Conservation (phyloP, 1,284 basidiomycete species). For the Thelephora terrestris region DNA sequence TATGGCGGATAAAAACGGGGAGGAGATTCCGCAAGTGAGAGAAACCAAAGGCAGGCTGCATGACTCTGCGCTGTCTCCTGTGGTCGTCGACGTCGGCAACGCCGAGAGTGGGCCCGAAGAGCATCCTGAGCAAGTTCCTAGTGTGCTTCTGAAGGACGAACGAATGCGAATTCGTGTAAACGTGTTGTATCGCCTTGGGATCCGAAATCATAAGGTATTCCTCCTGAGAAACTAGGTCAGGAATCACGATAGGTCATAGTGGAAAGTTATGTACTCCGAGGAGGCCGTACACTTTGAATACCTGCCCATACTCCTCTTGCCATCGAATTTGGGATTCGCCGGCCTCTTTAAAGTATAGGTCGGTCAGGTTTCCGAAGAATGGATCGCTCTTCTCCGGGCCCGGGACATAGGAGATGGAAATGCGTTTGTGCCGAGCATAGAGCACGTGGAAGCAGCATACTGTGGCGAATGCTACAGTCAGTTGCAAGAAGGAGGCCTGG, state of each 20-base stretch:
- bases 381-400: neutral
- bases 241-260: neutral
- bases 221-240: conserved; percentile 12
- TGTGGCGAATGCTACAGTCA: too few relatives aligned
- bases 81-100: conserved; percentile 22
- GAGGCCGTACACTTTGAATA: conserved; percentile 38
- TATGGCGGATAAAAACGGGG: conserved; percentile 37
- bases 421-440: neutral
- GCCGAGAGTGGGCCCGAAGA: neutral
- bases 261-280: conserved; percentile 30
- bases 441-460: neutral
- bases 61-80: conserved; percentile 31
- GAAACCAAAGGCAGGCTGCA: conserved; percentile 33
- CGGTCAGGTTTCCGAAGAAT: conserved; percentile 32
- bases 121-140: neutral
- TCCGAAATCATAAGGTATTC: conserved; percentile 26
- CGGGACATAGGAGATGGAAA: neutral
- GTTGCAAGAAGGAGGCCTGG: too few relatives aligned
- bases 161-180: conserved; percentile 19
- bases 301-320: conserved; percentile 34
- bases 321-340: conserved; percentile 42
- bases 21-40: conserved; percentile 39
- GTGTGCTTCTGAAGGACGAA: neutral
- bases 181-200: conserved; percentile 32
- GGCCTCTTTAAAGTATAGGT: conserved; percentile 40